Base-by-base conservation (phyloP, 2,329 filamentous ascomycete genomes). In the Sarocladium brachiariae region DNA sequence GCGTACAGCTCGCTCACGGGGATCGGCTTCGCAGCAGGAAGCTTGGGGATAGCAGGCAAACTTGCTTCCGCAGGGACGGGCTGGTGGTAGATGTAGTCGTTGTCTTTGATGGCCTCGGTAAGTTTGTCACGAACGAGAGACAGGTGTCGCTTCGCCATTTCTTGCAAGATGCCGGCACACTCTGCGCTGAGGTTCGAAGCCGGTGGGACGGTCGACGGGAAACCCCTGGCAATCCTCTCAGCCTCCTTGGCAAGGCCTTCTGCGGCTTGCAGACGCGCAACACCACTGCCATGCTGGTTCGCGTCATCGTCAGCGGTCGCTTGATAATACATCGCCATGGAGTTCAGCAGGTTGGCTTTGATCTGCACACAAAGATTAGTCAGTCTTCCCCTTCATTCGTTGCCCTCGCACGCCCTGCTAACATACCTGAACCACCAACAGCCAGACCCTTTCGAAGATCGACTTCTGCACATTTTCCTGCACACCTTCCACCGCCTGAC, bases 51-150 rank as follows among this genome's bases (percentile, higher is more conserved):
- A 1, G 86, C 78, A 1, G 88, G 73, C 11, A 99, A 72, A 24
- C 85, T 86, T 3, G 90, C 87, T 66, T 96, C 90, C 9, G 85
- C 84, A 0, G 93, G 92, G 2, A 99, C 85, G 1, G 83, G 84
- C 59, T 97, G 89, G 64, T 99, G 93, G 63, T 99, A 99, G 64
- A 99, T 96, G 67, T 93, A 97, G 64, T 99, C 93, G 58, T 99
- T 99, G 66, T 99, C 93, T 61, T 95, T 96, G 58, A 79, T 76
- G 47, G 91, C 77, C 54, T 88, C 84, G 16, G 75, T 74, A 19
- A 96, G 72, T 64, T 87, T 91, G 54, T 92, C 87, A 63, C 95
- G 87, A 2, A 96, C 85, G 27, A 82, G 85, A 0, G 86, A 76
- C 24, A 87, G 70, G 59, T 97, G 92, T 54, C 90, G 81, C 65